These are phyloP conservation scores for Hemerocallis citrina DNA, from an alignment of 106 monocot genomes.

Conservation along the genomic window DNA sequence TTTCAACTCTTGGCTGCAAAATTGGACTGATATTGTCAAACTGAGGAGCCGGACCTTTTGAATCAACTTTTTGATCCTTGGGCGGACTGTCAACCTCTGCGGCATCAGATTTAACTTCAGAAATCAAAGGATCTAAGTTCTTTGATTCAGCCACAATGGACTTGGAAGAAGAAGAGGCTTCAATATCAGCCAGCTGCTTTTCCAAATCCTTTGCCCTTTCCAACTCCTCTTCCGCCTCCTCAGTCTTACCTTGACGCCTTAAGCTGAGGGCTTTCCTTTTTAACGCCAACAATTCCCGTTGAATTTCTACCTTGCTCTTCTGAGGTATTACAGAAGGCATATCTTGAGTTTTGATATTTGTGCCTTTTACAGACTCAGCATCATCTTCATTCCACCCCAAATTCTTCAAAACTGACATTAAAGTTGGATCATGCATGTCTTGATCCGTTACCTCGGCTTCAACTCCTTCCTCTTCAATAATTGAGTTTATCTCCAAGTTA, in stretches of 20 bases:
- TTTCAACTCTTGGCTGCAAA: neutral
- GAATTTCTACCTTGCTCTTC: conserved; percentile 59
- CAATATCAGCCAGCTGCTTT: conserved; percentile 52
- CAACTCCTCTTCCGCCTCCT: conserved; percentile 74
- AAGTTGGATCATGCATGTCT: conserved; percentile 78
- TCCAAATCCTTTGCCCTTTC: conserved; percentile 72
- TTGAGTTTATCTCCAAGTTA: conserved; percentile 5
- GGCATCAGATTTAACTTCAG: conserved; percentile 8
- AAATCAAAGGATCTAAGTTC: conserved; percentile 4
- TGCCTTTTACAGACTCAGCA: conserved; percentile 19
- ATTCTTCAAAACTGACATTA: conserved; percentile 69
- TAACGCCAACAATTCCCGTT: conserved; percentile 67
- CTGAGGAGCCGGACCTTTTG: neutral
- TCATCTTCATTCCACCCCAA: conserved; percentile 84
- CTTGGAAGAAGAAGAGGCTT: conserved; percentile 14
- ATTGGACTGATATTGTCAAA: neutral
- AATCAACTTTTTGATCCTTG: neutral
- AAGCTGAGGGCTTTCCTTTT: conserved; percentile 82
- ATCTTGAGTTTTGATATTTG: conserved; percentile 4
- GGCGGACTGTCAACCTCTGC: neutral
- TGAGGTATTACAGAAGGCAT: conserved; percentile 9
- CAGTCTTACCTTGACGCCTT: conserved; percentile 70
- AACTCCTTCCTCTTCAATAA: conserved; percentile 15
- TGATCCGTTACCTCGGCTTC: conserved; percentile 79
- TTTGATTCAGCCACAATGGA: conserved; percentile 10